Evolutionary conservation across 1,284 basidiomycete species (phyloP).

Genomic region (Cutaneotrichosporon mucoides): DNA sequence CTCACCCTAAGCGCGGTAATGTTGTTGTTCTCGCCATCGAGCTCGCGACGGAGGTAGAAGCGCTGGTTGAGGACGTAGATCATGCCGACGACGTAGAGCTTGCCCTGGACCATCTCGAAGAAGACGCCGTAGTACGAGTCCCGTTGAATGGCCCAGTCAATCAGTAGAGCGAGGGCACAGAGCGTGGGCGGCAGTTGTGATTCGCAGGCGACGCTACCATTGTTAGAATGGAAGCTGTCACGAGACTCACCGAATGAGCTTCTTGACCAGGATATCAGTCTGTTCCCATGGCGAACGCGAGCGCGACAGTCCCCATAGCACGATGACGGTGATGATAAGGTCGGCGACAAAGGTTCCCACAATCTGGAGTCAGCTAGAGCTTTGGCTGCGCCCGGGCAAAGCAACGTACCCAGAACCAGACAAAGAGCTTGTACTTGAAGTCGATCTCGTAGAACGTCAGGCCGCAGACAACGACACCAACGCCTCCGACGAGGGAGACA

Average conservation of each 20-base stretch:
- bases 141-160: constrained; percentile 25
- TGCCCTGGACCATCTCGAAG: constrained; percentile 28
- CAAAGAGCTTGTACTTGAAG: constrained; percentile 5
- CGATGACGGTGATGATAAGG: constrained; percentile 13
- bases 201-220: constrained; percentile 20
- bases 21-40: constrained; percentile 8
- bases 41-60: constrained; percentile 13
- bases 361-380: neutral
- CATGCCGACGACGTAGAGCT: constrained; percentile 28
- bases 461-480: constrained; percentile 8
- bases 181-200: constrained; percentile 28
- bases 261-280: constrained; percentile 25
- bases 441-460: neutral
- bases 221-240: neutral
- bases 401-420: constrained; percentile 9
- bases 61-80: constrained; percentile 28
- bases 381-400: too few species aligned
- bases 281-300: constrained; percentile 30
- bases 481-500: constrained; percentile 8
- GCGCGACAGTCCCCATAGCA: constrained; percentile 24
- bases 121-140: constrained; percentile 22
- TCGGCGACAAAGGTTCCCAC: constrained; percentile 9
- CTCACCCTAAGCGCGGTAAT: neutral
- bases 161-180: constrained; percentile 20
- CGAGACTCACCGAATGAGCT: constrained; percentile 12